Evolutionary conservation across 2,329 filamentous ascomycete genomes (phyloP), one percentile per base, ranked within the genome.

Genomic region (Beauveria brongniartii): DNA sequence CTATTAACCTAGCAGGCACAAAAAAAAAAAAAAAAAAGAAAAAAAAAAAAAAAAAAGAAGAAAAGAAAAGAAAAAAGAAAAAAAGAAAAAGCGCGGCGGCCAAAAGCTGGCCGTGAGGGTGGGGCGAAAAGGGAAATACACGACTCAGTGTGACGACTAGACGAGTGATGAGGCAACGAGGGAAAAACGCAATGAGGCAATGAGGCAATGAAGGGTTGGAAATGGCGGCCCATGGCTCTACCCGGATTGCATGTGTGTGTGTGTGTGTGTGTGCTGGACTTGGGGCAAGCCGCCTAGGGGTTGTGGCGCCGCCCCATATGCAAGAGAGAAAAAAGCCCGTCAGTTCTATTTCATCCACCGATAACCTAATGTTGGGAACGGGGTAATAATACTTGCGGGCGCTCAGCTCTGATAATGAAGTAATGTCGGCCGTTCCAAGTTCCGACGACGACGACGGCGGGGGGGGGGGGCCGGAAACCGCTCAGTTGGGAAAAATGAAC

Each of bases 231-330:
- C 40, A 34, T 34, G 30, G 30, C 30, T 34, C 30, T 34, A 34
- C 10, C 30, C 30, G 30, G 30, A 34, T 34, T 34, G 30, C 30
- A 2, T 22, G 22, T 22, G 22, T 22, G 22, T 22, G 53, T 16
- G 53, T 18, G 12, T 34, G 30, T 12, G 55, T 22, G 53, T 30
- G 53, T 22, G 12, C 34, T 28, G 44, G 30, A 47, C 53, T 46
- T 55, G 26, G 43, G 40, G 40, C 43, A 48, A 28, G 55, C 55
- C 55, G 55, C 46, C 51, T 50, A 7, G 55, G 55, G 22, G 55
- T 58, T 43, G 55, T 58, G 55, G 55, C 55, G 55, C 55, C 55
- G 55, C 55, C 55, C 55, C 55, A 58, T 57, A 57, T 56, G 54
- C 34, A 22, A 43, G 40, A 55, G 40, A 43, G 44, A 46, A 22